Percentiles rank a stretch among this genome's conserved stretches.
Evolutionary conservation across 495 filamentous ascomycete genomes (phyloP).

Genomic region (Daldinia caldariorum): DNA sequence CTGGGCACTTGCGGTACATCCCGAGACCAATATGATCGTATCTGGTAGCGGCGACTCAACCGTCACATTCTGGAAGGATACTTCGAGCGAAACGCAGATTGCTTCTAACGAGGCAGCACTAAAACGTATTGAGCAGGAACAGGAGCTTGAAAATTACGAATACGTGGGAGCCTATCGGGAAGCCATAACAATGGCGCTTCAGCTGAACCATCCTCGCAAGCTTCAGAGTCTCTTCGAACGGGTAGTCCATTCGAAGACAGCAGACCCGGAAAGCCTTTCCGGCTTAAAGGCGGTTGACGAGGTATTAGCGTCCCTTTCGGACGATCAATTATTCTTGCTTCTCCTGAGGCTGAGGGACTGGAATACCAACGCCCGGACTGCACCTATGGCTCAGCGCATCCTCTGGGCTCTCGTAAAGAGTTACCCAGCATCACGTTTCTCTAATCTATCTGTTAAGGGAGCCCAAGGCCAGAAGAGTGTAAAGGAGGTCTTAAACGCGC

Average conservation of each 20-base stretch:
- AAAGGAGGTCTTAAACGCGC: slow-evolving; percentile 82
- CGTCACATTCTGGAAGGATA: slow-evolving; percentile 95
- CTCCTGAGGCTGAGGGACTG: slow-evolving; percentile 87
- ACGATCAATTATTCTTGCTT: slow-evolving; percentile 83
- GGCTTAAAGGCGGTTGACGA: slow-evolving; percentile 84
- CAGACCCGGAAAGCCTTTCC: slow-evolving; percentile 70
- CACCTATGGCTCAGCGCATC: slow-evolving; percentile 85
- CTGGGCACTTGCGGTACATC: slow-evolving; percentile 83
- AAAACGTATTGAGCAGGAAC: slow-evolving; percentile 88
- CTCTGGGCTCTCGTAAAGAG: slow-evolving; percentile 78
- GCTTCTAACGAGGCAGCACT: slow-evolving; percentile 74
- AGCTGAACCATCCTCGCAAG: slow-evolving; percentile 90
- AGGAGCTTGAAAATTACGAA: slow-evolving; percentile 91
- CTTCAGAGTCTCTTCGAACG: slow-evolving; percentile 83
- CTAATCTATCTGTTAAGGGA: slow-evolving; percentile 66
- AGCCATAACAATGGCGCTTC: slow-evolving; percentile 89
- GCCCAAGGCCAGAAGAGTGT: slow-evolving; percentile 71
- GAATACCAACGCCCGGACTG: slow-evolving; percentile 95
- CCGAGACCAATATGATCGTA: slow-evolving; percentile 72
- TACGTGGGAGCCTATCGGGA: slow-evolving; percentile 84
- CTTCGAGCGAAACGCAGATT: slow-evolving; percentile 79
- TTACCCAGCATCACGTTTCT: slow-evolving; percentile 77
- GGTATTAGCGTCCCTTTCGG: slow-evolving; percentile 78
- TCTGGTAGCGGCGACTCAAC: slow-evolving; percentile 91
- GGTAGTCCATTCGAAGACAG: slow-evolving; percentile 71